Percentiles rank a stretch among this genome's conserved stretches.
phyloP scores from a whole-genome alignment of 2,329 filamentous ascomycete species.

The Raffaelea ambrosiae region DNA sequence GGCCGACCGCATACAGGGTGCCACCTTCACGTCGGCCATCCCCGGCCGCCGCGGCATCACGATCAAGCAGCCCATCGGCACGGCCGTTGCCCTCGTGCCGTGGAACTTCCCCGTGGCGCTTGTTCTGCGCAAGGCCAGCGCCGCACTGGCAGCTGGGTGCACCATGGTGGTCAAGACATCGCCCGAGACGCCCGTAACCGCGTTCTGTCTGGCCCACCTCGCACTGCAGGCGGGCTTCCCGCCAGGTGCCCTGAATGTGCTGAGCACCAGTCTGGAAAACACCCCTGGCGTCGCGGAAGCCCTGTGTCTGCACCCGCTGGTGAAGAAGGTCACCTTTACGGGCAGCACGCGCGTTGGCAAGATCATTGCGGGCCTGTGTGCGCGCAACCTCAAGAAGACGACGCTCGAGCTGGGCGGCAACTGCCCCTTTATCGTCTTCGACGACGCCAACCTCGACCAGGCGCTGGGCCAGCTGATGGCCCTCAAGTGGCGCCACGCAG shows the following conservation, averaged over 20 bases:
- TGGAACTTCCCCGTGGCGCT: slow-evolving; percentile 66
- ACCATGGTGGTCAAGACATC: slow-evolving; percentile 68
- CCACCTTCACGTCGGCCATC: slow-evolving; percentile 47
- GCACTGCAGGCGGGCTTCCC: slow-evolving; percentile 66
- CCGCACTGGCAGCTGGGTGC: slow-evolving; percentile 62
- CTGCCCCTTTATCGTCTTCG: slow-evolving; percentile 55
- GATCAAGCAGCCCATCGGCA: slow-evolving; percentile 66
- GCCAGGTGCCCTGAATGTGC: slow-evolving; percentile 55
- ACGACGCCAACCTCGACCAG: slow-evolving; percentile 57
- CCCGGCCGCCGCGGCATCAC: slow-evolving; percentile 60
- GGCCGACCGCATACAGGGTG: slow-evolving; percentile 45
- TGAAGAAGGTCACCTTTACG: slow-evolving; percentile 67
- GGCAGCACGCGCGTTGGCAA: slow-evolving; percentile 63
- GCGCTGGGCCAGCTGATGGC: slow-evolving; percentile 38
- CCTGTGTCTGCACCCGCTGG: slow-evolving; percentile 33
- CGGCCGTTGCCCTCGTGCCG: slow-evolving; percentile 58
- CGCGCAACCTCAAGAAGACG: slow-evolving; percentile 58
- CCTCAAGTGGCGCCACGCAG: slow-evolving; percentile 42
- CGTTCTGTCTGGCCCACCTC: slow-evolving; percentile 59
- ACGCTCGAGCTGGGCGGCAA: slow-evolving; percentile 66
- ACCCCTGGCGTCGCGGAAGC: slow-evolving; percentile 36
- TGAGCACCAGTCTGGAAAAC: slow-evolving; percentile 35
- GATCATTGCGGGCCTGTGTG: slow-evolving; percentile 54
- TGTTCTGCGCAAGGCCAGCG: slow-evolving; percentile 58
- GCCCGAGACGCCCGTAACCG: slow-evolving; percentile 66